Conservation (phyloP, 371 early-diverging fungal species). For the Mycotypha africana region DNA sequence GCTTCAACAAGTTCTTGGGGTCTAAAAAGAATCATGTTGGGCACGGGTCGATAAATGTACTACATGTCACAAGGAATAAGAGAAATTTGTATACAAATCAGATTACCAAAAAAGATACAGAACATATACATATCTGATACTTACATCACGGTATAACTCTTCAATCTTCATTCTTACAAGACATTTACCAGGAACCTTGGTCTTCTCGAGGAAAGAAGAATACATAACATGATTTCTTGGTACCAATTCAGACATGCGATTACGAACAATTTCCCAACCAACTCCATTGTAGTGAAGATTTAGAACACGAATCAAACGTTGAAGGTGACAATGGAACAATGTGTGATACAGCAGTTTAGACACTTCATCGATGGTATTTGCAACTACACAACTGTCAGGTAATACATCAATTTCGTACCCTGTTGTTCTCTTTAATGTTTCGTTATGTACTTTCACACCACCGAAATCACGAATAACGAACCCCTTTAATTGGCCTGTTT, state of each 20-base stretch:
- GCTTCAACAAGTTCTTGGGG: constrained; percentile 19
- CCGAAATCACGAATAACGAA: constrained; percentile 76
- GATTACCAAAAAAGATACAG: neutral
- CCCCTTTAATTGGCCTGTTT: constrained; percentile 52
- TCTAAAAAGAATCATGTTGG: constrained; percentile 55
- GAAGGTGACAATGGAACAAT: constrained; percentile 61
- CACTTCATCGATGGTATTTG: constrained; percentile 50
- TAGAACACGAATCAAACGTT: constrained; percentile 64
- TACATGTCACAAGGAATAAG: constrained; percentile 14
- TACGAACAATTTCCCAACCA: constrained; percentile 62
- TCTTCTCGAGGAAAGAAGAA: constrained; percentile 40
- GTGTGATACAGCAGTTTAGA: constrained; percentile 66
- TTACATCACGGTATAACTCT: constrained; percentile 64
- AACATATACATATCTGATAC: constrained; percentile 2
- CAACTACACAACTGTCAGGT: constrained; percentile 55
- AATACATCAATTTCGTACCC: constrained; percentile 50
- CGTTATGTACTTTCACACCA: constrained; percentile 60
- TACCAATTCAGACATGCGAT: constrained; percentile 38
- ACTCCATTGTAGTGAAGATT: constrained; percentile 56
- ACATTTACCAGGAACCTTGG: constrained; percentile 51
- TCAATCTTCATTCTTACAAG: constrained; percentile 68
- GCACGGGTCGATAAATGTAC: constrained; percentile 59
- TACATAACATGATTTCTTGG: constrained; percentile 44
- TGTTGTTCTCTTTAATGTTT: constrained; percentile 39
- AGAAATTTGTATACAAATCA: neutral